Evolutionary conservation across 2,329 filamentous ascomycete genomes (phyloP), one percentile per base, ranked within the genome.

Genomic region (Tricladium varicosporioides): DNA sequence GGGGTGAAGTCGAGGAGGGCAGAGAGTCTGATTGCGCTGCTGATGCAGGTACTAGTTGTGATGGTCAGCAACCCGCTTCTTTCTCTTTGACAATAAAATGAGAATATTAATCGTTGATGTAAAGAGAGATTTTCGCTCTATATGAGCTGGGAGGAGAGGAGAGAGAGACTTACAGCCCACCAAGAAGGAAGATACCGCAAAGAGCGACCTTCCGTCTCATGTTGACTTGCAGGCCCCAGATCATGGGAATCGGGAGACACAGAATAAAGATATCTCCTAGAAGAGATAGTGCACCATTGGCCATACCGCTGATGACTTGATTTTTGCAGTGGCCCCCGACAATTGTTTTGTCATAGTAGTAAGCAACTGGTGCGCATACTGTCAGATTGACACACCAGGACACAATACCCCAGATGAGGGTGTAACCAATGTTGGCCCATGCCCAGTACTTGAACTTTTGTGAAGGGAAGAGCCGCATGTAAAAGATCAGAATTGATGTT

Each of bases 401-500:
- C 4, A 49, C 48, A 45, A 65, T 54, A 1, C 51, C 56, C 62
- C 64, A 66, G 3, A 53, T 15, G 7, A 66, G 18, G 3, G 63
- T 62, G 19, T 60, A 63, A 7, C 46, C 51, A 13, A 65, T 55
- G 7, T 56, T 55, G 13, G 45, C 55, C 16, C 49, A 66, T 14
- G 56, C 60, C 27, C 53, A 63, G 13, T 54, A 49, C 4, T 46
- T 60, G 33, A 62, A 64, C n/a, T 18, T 52, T n/a, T 51, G 36
- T 5, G 48, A 56, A 5, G 54, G 40, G 49, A 64, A 60, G 42
- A 65, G 54, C n/a, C 62, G 53, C 32, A 61, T 43, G 42, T 66
- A 67, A 18, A 67, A 63, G 18, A 66, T 22, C 4, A 66, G 51
- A 13, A 66, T 62, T 11, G 58, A 67, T 5, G 53, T 56, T 31